Conservation (phyloP, 2,329 filamentous ascomycete genomes). For the Xylaria sp. region DNA sequence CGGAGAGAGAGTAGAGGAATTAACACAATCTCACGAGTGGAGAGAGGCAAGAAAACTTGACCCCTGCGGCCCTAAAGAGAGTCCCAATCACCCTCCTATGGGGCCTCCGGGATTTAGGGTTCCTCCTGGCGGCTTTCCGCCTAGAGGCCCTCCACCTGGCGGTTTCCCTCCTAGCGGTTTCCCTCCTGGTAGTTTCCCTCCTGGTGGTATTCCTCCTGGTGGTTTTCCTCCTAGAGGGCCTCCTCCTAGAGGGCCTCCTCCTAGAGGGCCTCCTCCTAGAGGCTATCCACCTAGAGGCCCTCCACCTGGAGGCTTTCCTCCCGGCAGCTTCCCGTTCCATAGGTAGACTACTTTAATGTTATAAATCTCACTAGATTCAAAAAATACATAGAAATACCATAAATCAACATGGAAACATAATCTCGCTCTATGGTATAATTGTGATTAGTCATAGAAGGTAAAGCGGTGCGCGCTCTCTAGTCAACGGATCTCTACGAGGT, state of each 20-base stretch:
- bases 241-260: no score
- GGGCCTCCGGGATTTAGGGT: no score
- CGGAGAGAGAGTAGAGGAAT: not conserved
- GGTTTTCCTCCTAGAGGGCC: no score
- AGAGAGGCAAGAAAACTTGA: not conserved
- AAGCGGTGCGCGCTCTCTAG: no score
- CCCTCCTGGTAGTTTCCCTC: no score
- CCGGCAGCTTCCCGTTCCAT: not conserved
- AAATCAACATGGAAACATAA: no score
- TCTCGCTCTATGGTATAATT: no score
- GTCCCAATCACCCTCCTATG: not conserved
- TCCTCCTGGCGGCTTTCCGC: not conserved
- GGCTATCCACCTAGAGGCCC: not conserved
- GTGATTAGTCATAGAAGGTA: no score
- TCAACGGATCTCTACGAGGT: no score
- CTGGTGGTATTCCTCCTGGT: not conserved
- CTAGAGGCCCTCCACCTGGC: not conserved
- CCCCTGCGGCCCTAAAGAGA: not conserved
- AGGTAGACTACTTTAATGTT: not conserved
- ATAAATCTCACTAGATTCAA: not conserved
- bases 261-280: no score
- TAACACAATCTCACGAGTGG: not conserved
- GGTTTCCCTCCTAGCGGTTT: not conserved
- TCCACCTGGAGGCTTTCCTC: constrained; percentile 2
- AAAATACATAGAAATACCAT: no score